A percentile compares a stretch with the other conserved stretches of the same genome.
These are phyloP conservation scores for Arabis hirsuta DNA, from an alignment of 345 rosid species.

Conservation along the genomic window DNA sequence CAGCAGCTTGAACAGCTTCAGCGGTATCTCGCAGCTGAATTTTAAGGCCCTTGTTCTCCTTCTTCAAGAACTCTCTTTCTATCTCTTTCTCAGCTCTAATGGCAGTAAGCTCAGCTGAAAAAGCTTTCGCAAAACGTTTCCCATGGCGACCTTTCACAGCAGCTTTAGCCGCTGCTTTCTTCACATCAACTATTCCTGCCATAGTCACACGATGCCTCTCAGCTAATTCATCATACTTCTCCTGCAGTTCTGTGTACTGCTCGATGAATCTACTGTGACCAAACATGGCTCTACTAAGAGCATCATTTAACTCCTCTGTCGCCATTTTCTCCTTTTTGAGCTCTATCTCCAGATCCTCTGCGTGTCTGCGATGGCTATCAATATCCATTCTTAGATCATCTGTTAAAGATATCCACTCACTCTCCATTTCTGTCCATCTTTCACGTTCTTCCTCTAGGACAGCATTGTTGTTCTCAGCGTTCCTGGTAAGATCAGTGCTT, in stretches of 20 bases:
- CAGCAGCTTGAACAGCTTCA: constrained; percentile 98
- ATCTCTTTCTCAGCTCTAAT: constrained; percentile 77
- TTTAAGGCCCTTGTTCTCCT: constrained; percentile 80
- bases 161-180: constrained; percentile 84
- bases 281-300: constrained; percentile 76
- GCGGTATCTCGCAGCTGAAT: constrained; percentile 90
- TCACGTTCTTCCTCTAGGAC: constrained; percentile 78
- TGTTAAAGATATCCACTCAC: constrained; percentile 95
- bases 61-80: constrained; percentile 76
- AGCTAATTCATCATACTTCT: constrained; percentile 75
- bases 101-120: constrained; percentile 79
- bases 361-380: constrained; percentile 65
- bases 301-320: constrained; percentile 84
- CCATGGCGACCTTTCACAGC: constrained; percentile 72
- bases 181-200: constrained; percentile 87
- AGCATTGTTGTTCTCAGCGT: constrained; percentile 46
- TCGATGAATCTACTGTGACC: constrained; percentile 95
- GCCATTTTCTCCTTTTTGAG: constrained; percentile 66
- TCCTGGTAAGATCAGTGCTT: constrained; percentile 48
- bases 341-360: constrained; percentile 78
- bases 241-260: constrained; percentile 88
- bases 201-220: constrained; percentile 68
- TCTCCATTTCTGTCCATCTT: constrained; percentile 97
- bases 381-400: constrained; percentile 89
- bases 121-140: constrained; percentile 73